Evolutionary conservation across 805 yeast species (phyloP).

Genomic region (Ogataea degrootiae): DNA sequence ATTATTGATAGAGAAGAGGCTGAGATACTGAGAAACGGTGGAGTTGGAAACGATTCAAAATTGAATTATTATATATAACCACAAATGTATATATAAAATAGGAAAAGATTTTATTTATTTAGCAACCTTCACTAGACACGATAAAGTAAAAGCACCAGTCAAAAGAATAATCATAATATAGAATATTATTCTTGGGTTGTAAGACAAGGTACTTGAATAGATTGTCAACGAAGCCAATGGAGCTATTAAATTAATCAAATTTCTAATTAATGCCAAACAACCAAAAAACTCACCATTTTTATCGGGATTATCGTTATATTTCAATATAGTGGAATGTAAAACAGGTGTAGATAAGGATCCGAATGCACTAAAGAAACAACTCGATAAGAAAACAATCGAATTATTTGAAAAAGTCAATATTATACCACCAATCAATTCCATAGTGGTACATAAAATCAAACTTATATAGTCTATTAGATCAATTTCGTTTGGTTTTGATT

Average conservation of each 20-base stretch:
- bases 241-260: constrained; percentile 39
- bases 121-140: constrained; percentile 1
- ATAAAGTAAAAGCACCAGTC: background rate
- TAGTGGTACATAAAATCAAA: constrained; percentile 28
- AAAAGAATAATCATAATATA: constrained; percentile 12
- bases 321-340: constrained; percentile 53
- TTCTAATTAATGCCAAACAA: constrained; percentile 57
- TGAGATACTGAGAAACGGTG: constrained; percentile 13
- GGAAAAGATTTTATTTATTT: background rate
- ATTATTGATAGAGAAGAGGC: constrained; percentile 28
- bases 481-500: constrained; percentile 35
- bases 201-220: constrained; percentile 41
- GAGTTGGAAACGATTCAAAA: background rate
- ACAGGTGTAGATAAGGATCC: constrained; percentile 54
- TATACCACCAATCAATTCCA: constrained; percentile 37
- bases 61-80: background rate
- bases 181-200: constrained; percentile 36
- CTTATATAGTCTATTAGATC: constrained; percentile 38
- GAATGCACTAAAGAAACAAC: constrained; percentile 38
- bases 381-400: constrained; percentile 27
- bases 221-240: constrained; percentile 47
- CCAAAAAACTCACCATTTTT: constrained; percentile 72
- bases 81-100: background rate
- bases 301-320: constrained; percentile 49
- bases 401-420: constrained; percentile 30